Percentiles rank a stretch among this genome's conserved stretches.
Conservation (phyloP, 2,329 filamentous ascomycete genomes). For the Paecilomyces fulvus region DNA sequence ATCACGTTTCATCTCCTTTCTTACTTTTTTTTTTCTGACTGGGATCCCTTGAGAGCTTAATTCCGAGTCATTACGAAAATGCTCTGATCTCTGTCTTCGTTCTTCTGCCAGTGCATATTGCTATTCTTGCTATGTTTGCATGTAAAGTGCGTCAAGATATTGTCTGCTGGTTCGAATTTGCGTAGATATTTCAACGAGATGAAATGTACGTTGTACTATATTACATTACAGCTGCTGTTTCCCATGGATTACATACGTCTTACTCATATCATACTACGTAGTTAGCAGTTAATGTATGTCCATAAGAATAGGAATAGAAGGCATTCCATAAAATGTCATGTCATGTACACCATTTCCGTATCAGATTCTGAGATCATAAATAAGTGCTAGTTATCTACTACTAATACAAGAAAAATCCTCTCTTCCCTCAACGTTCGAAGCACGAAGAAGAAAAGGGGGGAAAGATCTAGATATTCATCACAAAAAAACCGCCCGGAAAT, state of each 20-base stretch:
- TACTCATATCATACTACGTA: too few relatives aligned
- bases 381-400: too few relatives aligned
- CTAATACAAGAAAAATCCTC: too few relatives aligned
- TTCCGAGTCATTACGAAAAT: background rate
- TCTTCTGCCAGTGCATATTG: background rate
- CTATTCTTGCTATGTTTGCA: background rate
- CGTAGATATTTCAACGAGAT: background rate
- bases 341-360: too few relatives aligned
- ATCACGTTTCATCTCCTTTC: background rate
- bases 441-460: background rate
- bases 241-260: too few relatives aligned
- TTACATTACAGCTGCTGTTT: background rate
- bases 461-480: background rate
- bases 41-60: background rate
- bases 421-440: too few relatives aligned
- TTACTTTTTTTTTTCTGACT: background rate
- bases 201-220: background rate
- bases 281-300: too few relatives aligned
- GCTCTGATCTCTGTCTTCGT: background rate
- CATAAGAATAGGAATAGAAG: too few relatives aligned
- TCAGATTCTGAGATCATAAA: too few relatives aligned
- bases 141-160: background rate
- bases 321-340: too few relatives aligned
- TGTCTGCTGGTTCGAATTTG: background rate
- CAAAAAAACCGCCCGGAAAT: too few relatives aligned